Evolutionary conservation across 306 rosid species (phyloP).

Genomic region (Cucurbita pepo): DNA sequence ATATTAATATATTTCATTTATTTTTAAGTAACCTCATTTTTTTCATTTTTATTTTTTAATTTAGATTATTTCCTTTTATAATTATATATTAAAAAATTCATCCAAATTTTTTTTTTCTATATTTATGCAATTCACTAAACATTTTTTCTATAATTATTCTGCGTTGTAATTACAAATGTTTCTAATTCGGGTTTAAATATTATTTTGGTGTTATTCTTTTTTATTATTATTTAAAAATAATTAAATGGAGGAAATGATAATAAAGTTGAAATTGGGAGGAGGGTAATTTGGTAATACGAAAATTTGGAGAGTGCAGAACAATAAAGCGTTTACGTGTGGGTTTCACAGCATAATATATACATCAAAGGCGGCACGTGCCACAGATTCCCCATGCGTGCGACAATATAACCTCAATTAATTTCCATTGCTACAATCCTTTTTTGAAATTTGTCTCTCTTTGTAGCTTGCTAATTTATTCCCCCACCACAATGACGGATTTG

Average conservation of each 20-base stretch:
- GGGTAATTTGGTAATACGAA: background rate
- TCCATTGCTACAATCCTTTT: background rate
- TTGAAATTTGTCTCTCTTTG: conserved; percentile 3
- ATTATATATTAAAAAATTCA: background rate
- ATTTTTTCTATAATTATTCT: background rate
- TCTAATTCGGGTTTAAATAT: too few species aligned
- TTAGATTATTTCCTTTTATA: background rate
- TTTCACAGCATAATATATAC: background rate
- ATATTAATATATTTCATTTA: background rate
- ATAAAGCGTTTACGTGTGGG: conserved; percentile 2
- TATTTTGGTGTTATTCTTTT: too few species aligned
- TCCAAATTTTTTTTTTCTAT: background rate
- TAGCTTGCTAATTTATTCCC: background rate
- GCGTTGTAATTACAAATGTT: too few species aligned
- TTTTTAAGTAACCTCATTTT: background rate
- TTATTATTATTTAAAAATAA: too few species aligned
- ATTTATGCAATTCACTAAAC: background rate
- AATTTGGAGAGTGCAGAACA: background rate
- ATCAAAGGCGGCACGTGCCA: background rate
- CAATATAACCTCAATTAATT: background rate
- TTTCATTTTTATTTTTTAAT: background rate
- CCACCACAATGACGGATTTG: background rate
- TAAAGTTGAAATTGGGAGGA: background rate
- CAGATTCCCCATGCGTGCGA: background rate
- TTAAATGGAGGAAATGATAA: too few species aligned